Evolutionary conservation across 2,329 filamentous ascomycete genomes (phyloP), one percentile per base, ranked within the genome.

Genomic region (Myrmaecium sp.): DNA sequence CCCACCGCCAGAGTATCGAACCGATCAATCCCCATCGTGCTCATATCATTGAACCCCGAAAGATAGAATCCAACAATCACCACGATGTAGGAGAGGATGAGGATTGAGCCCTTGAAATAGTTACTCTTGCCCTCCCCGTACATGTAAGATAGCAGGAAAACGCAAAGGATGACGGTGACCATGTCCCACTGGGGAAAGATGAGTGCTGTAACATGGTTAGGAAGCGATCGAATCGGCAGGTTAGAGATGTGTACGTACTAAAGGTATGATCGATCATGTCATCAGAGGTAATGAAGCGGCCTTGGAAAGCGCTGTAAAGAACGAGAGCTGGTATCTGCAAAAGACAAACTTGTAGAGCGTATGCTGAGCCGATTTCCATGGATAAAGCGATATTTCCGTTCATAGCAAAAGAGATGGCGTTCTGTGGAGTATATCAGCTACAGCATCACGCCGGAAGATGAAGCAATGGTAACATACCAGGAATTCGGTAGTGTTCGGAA

Each of bases 151-250:
- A 98, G 70, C 30, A 98, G 59, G 58, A 98, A 93, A 11, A 98
- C 83, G 43, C 86, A 94, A 10, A 98, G 58, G 32, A 95, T 93
- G 10, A 95, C 82, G 1, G 81, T 93, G 8, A 95, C 75, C 81
- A 98, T 91, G 50, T 98, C 89, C 86, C 86, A 98, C 51, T 98
- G 89, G 1, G 89, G 89, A 58, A 98, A 95, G 23, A 95, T 81
- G 17, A 98, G 67, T 18, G 73, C 79, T 50, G 23, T 24, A 21
- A 21, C 2, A 15, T 9, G 9, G 35, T 42, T 31, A 46, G 38
- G 14, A 17, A 17, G 10, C 12, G 18, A 5, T 18, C 14, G 13
- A 21, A 14, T 10, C 12, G 5, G 24, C 26, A 6, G 9, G 5
- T 26, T 20, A 31, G 19, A 21, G 17, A 29, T 27, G 12, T 25